Conservation (phyloP, 169 alveolate species). For the Plasmodium falciparum region DNA sequence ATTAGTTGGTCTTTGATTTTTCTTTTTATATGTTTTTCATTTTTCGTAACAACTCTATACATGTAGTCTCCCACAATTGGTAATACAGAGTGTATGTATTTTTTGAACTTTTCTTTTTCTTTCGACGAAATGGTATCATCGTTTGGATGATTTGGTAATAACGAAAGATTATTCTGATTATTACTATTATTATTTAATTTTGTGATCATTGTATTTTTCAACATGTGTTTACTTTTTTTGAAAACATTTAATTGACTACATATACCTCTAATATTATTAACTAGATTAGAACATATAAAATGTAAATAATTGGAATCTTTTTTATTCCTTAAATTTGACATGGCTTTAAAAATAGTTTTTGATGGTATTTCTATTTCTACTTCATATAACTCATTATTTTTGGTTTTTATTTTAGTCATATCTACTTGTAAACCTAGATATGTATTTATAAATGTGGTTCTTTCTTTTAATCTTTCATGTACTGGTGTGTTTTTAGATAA, state of each 20-base stretch:
- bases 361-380: constrained; percentile 73
- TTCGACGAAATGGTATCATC: neutral
- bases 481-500: constrained; percentile 62
- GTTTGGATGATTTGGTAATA: neutral
- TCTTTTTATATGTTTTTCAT: constrained; percentile 31
- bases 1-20: constrained; percentile 3
- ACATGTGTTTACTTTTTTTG: constrained; percentile 19
- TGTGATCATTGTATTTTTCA: neutral
- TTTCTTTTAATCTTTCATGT: constrained; percentile 61
- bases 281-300: constrained; percentile 67
- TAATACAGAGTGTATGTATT: constrained; percentile 35
- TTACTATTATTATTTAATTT: neutral
- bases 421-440: constrained; percentile 64
- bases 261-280: constrained; percentile 66
- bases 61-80: constrained; percentile 69
- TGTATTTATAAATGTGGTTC: constrained; percentile 60
- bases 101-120: constrained; percentile 45
- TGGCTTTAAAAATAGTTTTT: constrained; percentile 65
- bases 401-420: constrained; percentile 51
- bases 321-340: constrained; percentile 63
- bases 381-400: constrained; percentile 52
- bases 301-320: constrained; percentile 73
- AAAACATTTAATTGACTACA: constrained; percentile 30
- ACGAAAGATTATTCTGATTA: neutral
- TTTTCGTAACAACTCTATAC: constrained; percentile 69